Base-by-base conservation (phyloP, 345 rosid species). In the Boechera divaricarpa region DNA sequence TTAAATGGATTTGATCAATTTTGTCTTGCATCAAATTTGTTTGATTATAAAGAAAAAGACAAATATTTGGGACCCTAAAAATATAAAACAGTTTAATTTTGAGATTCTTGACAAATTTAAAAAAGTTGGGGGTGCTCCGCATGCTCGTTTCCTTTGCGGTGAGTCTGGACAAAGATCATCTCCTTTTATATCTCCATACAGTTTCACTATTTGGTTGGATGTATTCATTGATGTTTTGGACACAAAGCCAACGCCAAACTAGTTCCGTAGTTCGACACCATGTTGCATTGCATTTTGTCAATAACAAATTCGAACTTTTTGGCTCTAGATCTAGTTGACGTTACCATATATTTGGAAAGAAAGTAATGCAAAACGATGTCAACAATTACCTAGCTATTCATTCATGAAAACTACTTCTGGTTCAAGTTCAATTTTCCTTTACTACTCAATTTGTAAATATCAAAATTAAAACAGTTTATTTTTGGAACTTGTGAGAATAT, bases 1-100 rank as follows among this genome's bases (percentile, higher is more conserved):
- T 42, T 53, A 53, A 42, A 60, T 61, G 48, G 59, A 70, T 69
- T 54, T 69, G 70, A 77, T 69, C 28, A 36, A 6, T n/a, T 77
- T 29, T 70, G 80, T 54, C 65, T 54, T 54, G 11, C 57, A 15
- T 35, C 32, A 45, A 29, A n/a, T 52, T 41, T 61, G 48, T 61
- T 52, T 41, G 42, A 33, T 44, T 52, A 55, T 26, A 9, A 10
- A 33, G 41, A 41, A 73, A 41, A 69, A 21, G 55, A 67, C 63
- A 52, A 60, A 69, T 51, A 18, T 60, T 15, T 15, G 48, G 18
- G 35, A 52, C 32, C 29, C 38, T 10, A 26, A 16, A 10, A 10
- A 36, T 21, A 52, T 41, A 60, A 15, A 54, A 62, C 32, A 36
- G 45, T 59, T 28, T 9, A 9, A 53, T 5, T 39, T 58, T 74